Conservation (phyloP, 306 rosid species). For the Dryas octopetala region DNA sequence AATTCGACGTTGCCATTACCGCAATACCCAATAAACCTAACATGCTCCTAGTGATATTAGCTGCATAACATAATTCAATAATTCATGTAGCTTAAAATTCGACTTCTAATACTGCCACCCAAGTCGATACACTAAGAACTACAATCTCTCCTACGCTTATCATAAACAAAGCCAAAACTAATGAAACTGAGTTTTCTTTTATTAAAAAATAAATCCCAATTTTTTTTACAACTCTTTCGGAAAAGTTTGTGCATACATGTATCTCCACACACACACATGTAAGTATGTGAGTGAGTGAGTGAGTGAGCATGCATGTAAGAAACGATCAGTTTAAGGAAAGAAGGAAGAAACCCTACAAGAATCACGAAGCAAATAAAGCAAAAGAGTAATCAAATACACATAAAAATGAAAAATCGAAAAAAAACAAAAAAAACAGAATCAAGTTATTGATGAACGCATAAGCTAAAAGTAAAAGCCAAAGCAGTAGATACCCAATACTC, state of each 20-base stretch:
- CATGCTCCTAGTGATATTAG: not conserved
- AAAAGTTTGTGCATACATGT: too few relatives aligned
- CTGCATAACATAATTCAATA: not conserved
- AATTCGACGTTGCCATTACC: not conserved
- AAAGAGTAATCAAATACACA: constrained; percentile 4
- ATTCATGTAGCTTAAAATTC: not conserved
- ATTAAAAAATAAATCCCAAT: not conserved
- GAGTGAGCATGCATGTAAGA: not conserved
- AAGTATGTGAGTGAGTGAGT: too few relatives aligned
- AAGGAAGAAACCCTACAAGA: not conserved
- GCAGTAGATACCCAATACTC: not conserved
- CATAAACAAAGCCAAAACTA: not conserved
- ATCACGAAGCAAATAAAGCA: not conserved
- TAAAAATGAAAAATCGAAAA: not conserved
- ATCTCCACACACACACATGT: too few relatives aligned
- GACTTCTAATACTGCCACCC: not conserved
- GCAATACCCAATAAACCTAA: not conserved
- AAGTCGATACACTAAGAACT: not conserved
- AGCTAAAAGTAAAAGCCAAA: not conserved
- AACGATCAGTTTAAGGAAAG: not conserved
- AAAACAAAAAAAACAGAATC: not conserved
- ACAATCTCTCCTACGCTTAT: not conserved
- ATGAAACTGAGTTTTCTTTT: not conserved
- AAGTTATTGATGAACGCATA: not conserved
- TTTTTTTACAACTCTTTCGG: not conserved